Conservation (phyloP, 495 filamentous ascomycete species). For the Penicillium pancosmium region DNA sequence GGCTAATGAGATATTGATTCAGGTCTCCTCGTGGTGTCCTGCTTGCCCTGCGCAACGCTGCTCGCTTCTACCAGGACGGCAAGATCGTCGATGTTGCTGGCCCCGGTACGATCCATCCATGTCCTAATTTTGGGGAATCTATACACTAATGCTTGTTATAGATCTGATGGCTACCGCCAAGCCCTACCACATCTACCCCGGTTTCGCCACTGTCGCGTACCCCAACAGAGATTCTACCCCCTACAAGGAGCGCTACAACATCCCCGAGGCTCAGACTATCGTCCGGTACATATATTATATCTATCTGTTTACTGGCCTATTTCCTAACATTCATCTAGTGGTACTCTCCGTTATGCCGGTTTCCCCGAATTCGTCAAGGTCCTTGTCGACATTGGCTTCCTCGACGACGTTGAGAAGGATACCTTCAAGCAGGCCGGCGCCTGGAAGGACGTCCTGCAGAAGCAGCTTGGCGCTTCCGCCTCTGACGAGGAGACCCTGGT, state of each 20-base stretch:
- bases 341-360: slow-evolving; percentile 81
- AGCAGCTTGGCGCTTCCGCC: slow-evolving; percentile 69
- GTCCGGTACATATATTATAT: slow-evolving; percentile 22
- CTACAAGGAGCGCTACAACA: slow-evolving; percentile 86
- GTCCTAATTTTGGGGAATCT: neutral
- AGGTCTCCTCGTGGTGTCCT: slow-evolving; percentile 76
- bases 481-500: slow-evolving; percentile 65
- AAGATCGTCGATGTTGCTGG: slow-evolving; percentile 63
- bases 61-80: slow-evolving; percentile 79
- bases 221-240: slow-evolving; percentile 88
- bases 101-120: slow-evolving; percentile 19
- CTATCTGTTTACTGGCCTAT: neutral
- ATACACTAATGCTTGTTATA: neutral
- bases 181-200: slow-evolving; percentile 88
- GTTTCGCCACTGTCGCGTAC: slow-evolving; percentile 90
- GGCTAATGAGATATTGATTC: neutral
- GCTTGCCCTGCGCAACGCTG: slow-evolving; percentile 82
- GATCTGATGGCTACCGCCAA: slow-evolving; percentile 87
- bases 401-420: slow-evolving; percentile 64
- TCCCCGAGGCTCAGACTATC: slow-evolving; percentile 70
- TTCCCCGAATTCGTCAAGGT: slow-evolving; percentile 86
- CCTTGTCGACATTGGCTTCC: slow-evolving; percentile 85
- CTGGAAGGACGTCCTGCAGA: slow-evolving; percentile 82
- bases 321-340: slow-evolving; percentile 34
- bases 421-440: slow-evolving; percentile 62